Base-by-base conservation (phyloP, 768 basidiomycete genomes). In the Tulasnella sp. region DNA sequence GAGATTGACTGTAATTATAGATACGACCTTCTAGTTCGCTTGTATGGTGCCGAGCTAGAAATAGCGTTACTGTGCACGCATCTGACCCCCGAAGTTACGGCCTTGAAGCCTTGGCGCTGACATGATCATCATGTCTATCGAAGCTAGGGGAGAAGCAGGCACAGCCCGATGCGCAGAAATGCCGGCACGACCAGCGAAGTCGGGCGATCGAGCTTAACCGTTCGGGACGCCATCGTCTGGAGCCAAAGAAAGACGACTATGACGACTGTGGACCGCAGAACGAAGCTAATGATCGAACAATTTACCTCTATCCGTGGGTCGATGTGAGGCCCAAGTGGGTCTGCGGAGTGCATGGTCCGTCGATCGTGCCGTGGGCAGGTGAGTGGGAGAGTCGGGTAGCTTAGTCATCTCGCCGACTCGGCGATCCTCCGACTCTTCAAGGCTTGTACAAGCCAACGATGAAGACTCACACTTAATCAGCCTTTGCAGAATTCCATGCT, bases 341-440 rank as follows among this genome's bases (percentile, higher is more conserved):
- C 10, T 40, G 40, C 42, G 42, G 42, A 44, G 42, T 10, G 1
- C 7, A 27, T 34, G n/a, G 14, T 34, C 34, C 62, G 62, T 31
- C 14, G 62, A 34, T 27, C 14, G 62, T 27, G 34, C 21, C 62
- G 62, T 68, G 62, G 62, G 62, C 62, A 18, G 62, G 62, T 18
- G 62, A 34, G 62, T 52, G 62, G 62, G 62, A 68, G 62, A 68
- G 27, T 68, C 62, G 62, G 62, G 62, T 12, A 34, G 62, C 62
- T 68, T 68, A 68, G 62, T 68, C 62, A 68, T 68, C 62, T n/a
- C 14, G 12, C 62, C 62, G 62, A 68, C n/a, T 68, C 62, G 62
- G 62, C 62, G 31, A 68, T 68, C 31, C 31, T 24, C 62, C 62
- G 62, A 68, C n/a, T 34, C 8, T 18, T 27, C 62, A 68, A 27